Evolutionary conservation across 129 eudicot species (phyloP), one percentile per base, ranked within the genome.

Genomic region (Erigeron canadensis): DNA sequence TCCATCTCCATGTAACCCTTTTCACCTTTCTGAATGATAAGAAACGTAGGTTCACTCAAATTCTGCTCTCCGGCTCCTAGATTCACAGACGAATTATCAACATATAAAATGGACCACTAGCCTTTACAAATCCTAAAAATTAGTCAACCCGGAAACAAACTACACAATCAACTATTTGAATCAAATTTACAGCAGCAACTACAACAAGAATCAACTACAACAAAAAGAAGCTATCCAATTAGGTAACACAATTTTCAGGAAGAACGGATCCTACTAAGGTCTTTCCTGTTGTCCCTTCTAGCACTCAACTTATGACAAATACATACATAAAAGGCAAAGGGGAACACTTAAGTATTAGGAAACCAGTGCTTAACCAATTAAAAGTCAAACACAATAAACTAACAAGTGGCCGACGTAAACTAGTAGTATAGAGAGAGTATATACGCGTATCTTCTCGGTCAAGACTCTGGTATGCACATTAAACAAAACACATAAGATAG

Each of bases 1-100:
- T 86, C 96, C 86, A 84, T 89, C 69, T 88, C 82, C 73, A 72
- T 80, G 3, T 38, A 73, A 70, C 40, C 51, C 74, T 74, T 80
- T 74, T 78, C 83, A 42, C 81, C 76, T 67, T 70, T 77, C 65
- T 72, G 85, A 76, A 50, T 63, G 44, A n/a, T 77, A n/a, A 76
- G 82, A 81, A 42, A n/a, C 21, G 44, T 75, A 61, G 77, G 67
- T 19, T 59, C 45, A 75, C 75, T 62, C 63, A 71, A 74, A 64
- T 77, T 70, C 54, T 73, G 75, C 71, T 73, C 73, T 40, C 73
- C 37, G 48, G 51, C 67, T 50, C 37, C 75, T 23, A 59, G 80
- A 73, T 84, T 80, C 68, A 73, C 23, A 74, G 21, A 65, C 10
- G 44, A 66, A 62, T 67, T 45, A 63, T 77, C 83, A 42, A 48